A percentile compares a stretch with the other conserved stretches of the same genome.
These are phyloP conservation scores for Caryopteris hybrid DNA, from an alignment of 305 asterid species.

Conservation along the genomic window DNA sequence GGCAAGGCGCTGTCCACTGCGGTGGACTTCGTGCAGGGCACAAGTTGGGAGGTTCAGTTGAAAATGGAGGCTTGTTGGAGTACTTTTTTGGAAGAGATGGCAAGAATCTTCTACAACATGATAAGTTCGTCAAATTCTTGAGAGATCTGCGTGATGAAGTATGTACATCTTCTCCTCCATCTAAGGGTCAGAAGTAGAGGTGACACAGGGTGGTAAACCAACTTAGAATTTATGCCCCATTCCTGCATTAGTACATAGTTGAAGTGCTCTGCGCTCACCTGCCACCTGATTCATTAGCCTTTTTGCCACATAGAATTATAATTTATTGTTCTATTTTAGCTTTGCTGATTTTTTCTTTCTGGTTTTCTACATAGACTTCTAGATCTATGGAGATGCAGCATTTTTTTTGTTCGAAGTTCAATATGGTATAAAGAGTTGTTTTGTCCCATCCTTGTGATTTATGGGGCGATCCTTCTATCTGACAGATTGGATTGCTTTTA, in stretches of 20 bases:
- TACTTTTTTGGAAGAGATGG: slow-evolving; percentile 80
- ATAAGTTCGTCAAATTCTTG: slow-evolving; percentile 63
- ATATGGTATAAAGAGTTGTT: background rate
- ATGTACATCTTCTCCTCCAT: slow-evolving; percentile 29
- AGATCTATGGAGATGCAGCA: background rate
- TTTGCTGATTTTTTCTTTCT: background rate
- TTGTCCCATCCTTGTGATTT: background rate
- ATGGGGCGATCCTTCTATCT: background rate
- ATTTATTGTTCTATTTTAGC: background rate
- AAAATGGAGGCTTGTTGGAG: slow-evolving; percentile 80
- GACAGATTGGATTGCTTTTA: background rate
- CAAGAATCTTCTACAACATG: slow-evolving; percentile 55
- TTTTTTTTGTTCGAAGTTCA: background rate
- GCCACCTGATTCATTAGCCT: background rate
- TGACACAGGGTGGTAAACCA: slow-evolving; percentile 15
- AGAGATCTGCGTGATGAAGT: slow-evolving; percentile 81
- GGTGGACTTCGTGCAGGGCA: slow-evolving; percentile 76
- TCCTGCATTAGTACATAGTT: slow-evolving; percentile 3
- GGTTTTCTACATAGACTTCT: background rate
- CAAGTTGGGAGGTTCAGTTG: slow-evolving; percentile 56
- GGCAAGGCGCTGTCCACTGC: slow-evolving; percentile 77
- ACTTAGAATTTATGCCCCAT: background rate
- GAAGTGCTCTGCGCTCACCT: background rate
- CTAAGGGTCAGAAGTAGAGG: slow-evolving; percentile 2
- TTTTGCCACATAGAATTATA: slow-evolving; percentile 2